Percentiles rank a stretch among this genome's conserved stretches.
Conservation (phyloP, 2,329 filamentous ascomycete genomes). For the Corinectria fuckeliana region DNA sequence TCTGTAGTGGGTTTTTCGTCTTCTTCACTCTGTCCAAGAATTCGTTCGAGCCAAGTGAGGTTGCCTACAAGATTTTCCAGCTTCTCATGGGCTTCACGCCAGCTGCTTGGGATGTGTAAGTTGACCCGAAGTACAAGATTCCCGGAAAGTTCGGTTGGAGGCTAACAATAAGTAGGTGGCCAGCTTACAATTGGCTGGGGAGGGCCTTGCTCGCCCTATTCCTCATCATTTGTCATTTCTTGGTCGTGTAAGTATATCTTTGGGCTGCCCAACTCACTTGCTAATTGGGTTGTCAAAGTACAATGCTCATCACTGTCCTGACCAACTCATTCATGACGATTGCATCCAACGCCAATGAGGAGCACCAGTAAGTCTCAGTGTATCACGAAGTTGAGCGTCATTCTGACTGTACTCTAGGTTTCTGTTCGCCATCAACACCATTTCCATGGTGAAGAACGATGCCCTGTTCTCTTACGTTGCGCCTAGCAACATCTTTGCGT, state of each 20-base stretch:
- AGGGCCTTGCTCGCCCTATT: constrained; percentile 80
- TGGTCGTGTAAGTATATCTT: constrained; percentile 70
- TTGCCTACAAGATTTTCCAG: constrained; percentile 93
- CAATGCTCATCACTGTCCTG: constrained; percentile 92
- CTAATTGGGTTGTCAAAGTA: constrained; percentile 51
- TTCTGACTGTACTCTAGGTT: constrained; percentile 57
- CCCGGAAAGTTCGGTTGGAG: not conserved
- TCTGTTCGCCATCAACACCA: constrained; percentile 94
- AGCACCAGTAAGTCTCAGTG: constrained; percentile 68
- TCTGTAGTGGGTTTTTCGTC: constrained; percentile 93
- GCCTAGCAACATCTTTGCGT: constrained; percentile 89
- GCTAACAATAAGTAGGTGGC: constrained; percentile 57
- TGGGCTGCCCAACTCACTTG: not conserved
- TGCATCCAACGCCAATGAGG: constrained; percentile 90
- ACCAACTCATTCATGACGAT: constrained; percentile 97
- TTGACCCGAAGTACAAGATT: constrained; percentile 19
- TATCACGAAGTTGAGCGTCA: too few relatives aligned
- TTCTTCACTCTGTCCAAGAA: constrained; percentile 86
- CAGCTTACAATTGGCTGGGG: constrained; percentile 78
- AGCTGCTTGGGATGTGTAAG: constrained; percentile 87
- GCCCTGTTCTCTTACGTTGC: constrained; percentile 93
- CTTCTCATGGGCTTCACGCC: constrained; percentile 96
- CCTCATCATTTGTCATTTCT: constrained; percentile 92
- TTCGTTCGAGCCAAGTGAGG: constrained; percentile 71
- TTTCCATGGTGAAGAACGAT: constrained; percentile 98